Conservation (phyloP, 176 grass and related monocot genomes). For the Oryza nivara region DNA sequence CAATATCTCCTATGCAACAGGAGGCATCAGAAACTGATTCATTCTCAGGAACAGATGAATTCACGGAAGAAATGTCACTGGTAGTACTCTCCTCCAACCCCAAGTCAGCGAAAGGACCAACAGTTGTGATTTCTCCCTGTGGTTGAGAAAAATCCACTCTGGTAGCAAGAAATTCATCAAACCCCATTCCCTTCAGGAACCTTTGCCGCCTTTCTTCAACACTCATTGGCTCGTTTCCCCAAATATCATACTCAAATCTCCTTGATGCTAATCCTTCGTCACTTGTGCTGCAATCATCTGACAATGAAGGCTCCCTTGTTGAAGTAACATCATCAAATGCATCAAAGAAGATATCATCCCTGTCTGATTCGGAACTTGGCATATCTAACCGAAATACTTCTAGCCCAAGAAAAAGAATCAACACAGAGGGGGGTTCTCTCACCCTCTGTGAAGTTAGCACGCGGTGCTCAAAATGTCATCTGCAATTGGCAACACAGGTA, state of each 20-base stretch:
- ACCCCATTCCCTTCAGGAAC: slow-evolving; percentile 68
- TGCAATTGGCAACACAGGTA: slow-evolving; percentile 24
- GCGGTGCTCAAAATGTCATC: slow-evolving; percentile 32
- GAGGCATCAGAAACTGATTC: slow-evolving; percentile 20
- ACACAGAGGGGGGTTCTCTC: not conserved
- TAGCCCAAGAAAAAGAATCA: slow-evolving; percentile 3
- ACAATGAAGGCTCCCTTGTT: slow-evolving; percentile 54
- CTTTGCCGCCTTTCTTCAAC: slow-evolving; percentile 75
- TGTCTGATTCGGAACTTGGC: slow-evolving; percentile 56
- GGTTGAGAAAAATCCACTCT: slow-evolving; percentile 16
- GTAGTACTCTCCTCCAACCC: slow-evolving; percentile 53
- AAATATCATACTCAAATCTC: slow-evolving; percentile 56
- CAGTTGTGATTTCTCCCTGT: slow-evolving; percentile 37
- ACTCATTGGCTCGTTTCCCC: slow-evolving; percentile 57
- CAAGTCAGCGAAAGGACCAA: slow-evolving; percentile 22
- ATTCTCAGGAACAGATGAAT: slow-evolving; percentile 37
- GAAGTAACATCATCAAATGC: slow-evolving; percentile 58
- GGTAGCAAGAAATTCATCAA: slow-evolving; percentile 47
- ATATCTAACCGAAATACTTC: slow-evolving; percentile 43
- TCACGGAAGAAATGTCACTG: slow-evolving; percentile 23
- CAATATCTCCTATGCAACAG: slow-evolving; percentile 57
- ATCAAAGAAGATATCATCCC: slow-evolving; percentile 76
- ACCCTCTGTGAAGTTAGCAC: not conserved
- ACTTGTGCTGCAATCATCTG: slow-evolving; percentile 50
- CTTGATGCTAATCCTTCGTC: slow-evolving; percentile 28